Evolutionary conservation across 176 grass and related monocot genomes (phyloP), one percentile per base, ranked within the genome.

Genomic region (Ensete ventricosum): DNA sequence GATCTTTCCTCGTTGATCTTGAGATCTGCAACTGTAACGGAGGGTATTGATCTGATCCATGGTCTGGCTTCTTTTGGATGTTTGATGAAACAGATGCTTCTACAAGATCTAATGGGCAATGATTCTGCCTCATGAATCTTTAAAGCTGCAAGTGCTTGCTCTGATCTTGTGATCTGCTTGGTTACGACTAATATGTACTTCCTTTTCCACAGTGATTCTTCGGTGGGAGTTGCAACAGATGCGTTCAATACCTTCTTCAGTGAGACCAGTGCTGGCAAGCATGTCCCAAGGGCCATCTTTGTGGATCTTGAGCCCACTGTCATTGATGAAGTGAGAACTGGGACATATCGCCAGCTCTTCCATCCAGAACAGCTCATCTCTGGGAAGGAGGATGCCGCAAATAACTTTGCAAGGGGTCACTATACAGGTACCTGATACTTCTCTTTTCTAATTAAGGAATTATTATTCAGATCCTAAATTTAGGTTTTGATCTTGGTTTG

Each of bases 221-320:
- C 87, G 1, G 83, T 89, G n/a, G 89, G 89, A 0, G 76, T 86
- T 21, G 85, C 87, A 60, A 76, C 85, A 16, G 93, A 96, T 63
- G 93, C 93, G 14, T 96, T 96, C 85, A 96, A 96, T 83, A 96
- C 93, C 1, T 96, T 96, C 79, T 96, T 96, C 82, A 96, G 93
- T 5, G 93, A 96, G 79, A 96, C 93, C 0, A 82, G 89, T 14
- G 67, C 93, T 0, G 93, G 93, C 57, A 90, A 90, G 83, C 93
- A 96, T 26, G 93, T 96, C 63, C 93, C 93, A 0, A 92, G 92
- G 75, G 92, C 92, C 69, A 92, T 96, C 75, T 96, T 96, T 8
- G 87, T 96, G 0, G 92, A 96, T 73, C 87, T 96, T n/a, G 93
- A 96, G 79, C 93, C 93, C 64, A 92, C 93, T 2, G 93, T 96